Evolutionary conservation across 2,329 filamentous ascomycete genomes (phyloP).

Genomic region (Pseudonectria buxi): DNA sequence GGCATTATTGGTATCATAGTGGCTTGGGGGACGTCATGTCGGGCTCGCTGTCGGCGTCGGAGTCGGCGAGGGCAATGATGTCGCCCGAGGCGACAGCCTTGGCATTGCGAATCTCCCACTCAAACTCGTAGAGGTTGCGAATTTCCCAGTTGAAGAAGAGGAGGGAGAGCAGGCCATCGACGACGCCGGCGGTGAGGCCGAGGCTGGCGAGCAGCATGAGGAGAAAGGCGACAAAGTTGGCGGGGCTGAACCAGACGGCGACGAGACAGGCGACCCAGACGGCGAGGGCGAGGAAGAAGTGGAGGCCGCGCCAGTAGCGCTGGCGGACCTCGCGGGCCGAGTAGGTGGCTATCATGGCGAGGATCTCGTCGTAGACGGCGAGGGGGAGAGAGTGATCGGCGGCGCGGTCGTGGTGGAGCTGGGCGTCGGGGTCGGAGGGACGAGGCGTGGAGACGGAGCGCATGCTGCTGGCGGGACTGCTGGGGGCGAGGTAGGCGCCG

Average conservation of each 20-base stretch:
- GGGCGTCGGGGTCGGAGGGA: constrained; percentile 23
- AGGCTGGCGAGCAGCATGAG: constrained; percentile 75
- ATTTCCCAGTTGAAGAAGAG: constrained; percentile 83
- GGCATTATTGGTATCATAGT: too few species aligned
- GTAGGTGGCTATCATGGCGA: constrained; percentile 64
- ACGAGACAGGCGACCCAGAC: constrained; percentile 69
- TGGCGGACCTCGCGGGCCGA: constrained; percentile 64
- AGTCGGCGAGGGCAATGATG: constrained; percentile 13
- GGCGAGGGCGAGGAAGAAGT: constrained; percentile 64
- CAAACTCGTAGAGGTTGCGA: constrained; percentile 78
- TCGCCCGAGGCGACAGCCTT: constrained; percentile 35
- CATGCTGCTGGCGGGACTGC: constrained; percentile 17
- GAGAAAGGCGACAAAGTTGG: constrained; percentile 71
- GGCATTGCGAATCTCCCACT: constrained; percentile 81
- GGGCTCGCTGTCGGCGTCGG: constrained; percentile 7
- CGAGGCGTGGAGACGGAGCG: constrained; percentile 12
- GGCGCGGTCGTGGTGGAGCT: constrained; percentile 24
- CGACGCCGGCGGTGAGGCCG: constrained; percentile 64
- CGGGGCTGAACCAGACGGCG: constrained; percentile 78
- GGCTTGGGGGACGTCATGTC: constrained; percentile 1
- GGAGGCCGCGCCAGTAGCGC: constrained; percentile 61
- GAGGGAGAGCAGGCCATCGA: constrained; percentile 81
- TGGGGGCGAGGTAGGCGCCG: constrained; percentile 19
- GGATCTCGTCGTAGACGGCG: constrained; percentile 55
- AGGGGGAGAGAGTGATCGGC: constrained; percentile 14